Evolutionary conservation across 139 green algal genomes (phyloP), one percentile per base, ranked within the genome.

Genomic region (Coccomyxa sp.): DNA sequence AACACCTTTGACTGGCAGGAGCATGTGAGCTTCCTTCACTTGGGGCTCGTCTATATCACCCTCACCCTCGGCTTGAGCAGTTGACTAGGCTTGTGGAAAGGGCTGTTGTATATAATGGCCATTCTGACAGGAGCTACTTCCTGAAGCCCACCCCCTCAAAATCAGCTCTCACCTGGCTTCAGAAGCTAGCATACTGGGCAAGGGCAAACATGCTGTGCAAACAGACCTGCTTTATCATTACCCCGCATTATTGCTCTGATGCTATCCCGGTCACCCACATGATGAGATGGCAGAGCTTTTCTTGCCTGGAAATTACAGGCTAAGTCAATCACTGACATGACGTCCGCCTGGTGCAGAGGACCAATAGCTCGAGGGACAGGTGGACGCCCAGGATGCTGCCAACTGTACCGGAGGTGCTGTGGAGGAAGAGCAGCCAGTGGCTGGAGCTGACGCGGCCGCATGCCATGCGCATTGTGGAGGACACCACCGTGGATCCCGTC

Each of bases 361-460:
- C 24, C 41, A 76, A 73, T 7, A 71, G 38, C 27, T 34, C 35
- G 22, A 37, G 37, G 75, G 36, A 35, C 7, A 35, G 55, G 3
- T 79, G 75, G 75, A 50, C 55, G 55, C 54, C 55, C 24, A 36
- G 40, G 1, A 71, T 50, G 75, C 41, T 36, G 55, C 75, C 71
- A 16, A 31, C 41, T 34, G 36, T 84, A 24, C 29, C 79, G 8
- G 24, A 72, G 5, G 29, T n/a, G 50, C 18, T 73, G 54, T 84
- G 82, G 82, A 39, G 82, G 27, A 86, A 86, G 73, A 71, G 24
- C 50, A 69, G 27, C 29, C 82, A 87, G 74, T 87, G 76, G 79
- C 33, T 79, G 33, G 55, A 29, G n/a, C 58, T 87, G 34, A 84
- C 68, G 27, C 70, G 84, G 29, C 29, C 29, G 9, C 81, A 86